Base-by-base conservation (phyloP, 2,329 filamentous ascomycete species). In the Bipolaris cookei region DNA sequence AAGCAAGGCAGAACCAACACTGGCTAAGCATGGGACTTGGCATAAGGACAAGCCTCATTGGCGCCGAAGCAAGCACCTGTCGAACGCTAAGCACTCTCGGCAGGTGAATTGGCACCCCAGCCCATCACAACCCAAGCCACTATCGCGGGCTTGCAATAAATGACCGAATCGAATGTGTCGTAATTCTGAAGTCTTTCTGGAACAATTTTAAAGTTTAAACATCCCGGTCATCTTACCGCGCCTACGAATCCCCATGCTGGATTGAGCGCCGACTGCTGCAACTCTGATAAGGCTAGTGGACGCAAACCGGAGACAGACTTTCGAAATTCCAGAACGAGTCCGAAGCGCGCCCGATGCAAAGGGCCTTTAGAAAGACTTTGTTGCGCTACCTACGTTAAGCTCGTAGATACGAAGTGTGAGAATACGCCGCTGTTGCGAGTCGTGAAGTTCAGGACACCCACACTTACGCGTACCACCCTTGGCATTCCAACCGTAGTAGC, bases 11-110 rank as follows among this genome's bases (percentile, higher is more conserved):
- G 28, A 25, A 42, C 23, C 25, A 28, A 28, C 25, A 39, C 51
- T 56, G 43, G 62, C 59, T 50, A 30, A 28, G 38, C 18, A 20
- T 54, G 43, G 30, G 54, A 64, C 61, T 66, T 66, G 64, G 58
- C 64, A 57, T 61, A 44, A 14, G 53, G 56, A 61, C 52, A 63
- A 66, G 63, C 62, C 54, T 54, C 49, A 37, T n/a, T 47, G 30
- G 49, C 49, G 43, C 28, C 20, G 28, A 32, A 43, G 54, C 44
- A 56, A 46, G 48, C 48, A 41, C 34, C 42, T 46, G 50, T 45
- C 41, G 53, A 32, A 11, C 53, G 35, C 53, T 56, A 59, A 56
- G 53, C 52, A 42, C 16, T 56, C 56, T 59, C 43, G 56, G 56
- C 52, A 56, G 47, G 55, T 58, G 39, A 30, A 44, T 44, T 28